Base-by-base conservation (phyloP, 1,284 basidiomycete genomes). In the Heimioporus punctisporus region DNA sequence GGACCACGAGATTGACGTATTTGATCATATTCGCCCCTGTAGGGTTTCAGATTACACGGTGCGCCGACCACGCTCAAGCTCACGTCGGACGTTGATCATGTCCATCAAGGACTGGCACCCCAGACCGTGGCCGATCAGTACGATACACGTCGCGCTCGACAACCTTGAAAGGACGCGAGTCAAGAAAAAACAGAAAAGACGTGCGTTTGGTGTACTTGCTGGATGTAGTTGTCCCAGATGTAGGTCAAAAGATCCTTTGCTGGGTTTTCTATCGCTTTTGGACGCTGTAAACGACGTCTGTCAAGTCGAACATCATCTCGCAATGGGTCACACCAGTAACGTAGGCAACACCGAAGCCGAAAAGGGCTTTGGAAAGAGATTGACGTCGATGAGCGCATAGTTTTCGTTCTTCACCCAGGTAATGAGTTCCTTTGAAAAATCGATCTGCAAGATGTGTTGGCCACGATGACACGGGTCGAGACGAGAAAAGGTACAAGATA, bases 181-280 rank as follows among this genome's bases (percentile, higher is more conserved):
- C 26, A 46, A 50, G 34, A 31, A 17, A 23, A 19, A 27, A 17
- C 17, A 6, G 43, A 58, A 52, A 30, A 3, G 43, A 34, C 17
- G n/a, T 7, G 39, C 17, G n/a, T 50, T 44, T 6, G 48, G 46
- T 23, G 25, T 11, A 56, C 82, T 73, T 59, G 95, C 93, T 92
- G 84, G 52, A 97, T 80, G 61, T 95, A 94, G 68, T 98, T 97
- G 72, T 98, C 96, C 97, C 97, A 99, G 5, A 98, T 70, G 66
- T 97, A 97, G 9, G 81, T 77, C 56, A 96, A 71, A 24, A 95
- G 74, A 28, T 90, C 83, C 42, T 75, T 79, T 21, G 67, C 52
- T 30, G 69, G 62, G 2, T 34, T 34, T 34, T 72, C 70, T 26
- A 51, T 44, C 8, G 66, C 60, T 48, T 56, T 72, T 6, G 67